These are phyloP conservation scores for Tetrapyrgos nigripes DNA, from an alignment of 1,284 basidiomycete genomes.

Conservation along the genomic window DNA sequence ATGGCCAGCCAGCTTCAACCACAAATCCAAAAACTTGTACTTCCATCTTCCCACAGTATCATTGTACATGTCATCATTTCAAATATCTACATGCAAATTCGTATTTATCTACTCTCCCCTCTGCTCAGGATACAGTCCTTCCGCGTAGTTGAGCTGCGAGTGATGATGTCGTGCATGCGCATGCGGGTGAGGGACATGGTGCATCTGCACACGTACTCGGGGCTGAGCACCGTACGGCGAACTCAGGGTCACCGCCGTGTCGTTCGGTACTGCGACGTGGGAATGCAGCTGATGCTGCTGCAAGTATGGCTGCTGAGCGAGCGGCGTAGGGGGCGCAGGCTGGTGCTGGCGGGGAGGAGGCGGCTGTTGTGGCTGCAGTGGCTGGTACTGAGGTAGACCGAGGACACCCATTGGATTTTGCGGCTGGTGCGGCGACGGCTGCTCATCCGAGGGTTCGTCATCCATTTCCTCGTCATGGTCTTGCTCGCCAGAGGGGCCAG, in stretches of 20 bases:
- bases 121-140: constrained; percentile 48
- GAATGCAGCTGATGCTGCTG: constrained; percentile 19
- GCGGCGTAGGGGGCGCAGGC: constrained; percentile 20
- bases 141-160: constrained; percentile 50
- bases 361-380: constrained; percentile 23
- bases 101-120: not conserved
- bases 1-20: constrained; percentile 5
- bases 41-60: not conserved
- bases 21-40: not conserved
- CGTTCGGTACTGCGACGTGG: constrained; percentile 34
- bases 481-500: constrained; percentile 32
- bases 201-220: constrained; percentile 52
- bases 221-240: constrained; percentile 59
- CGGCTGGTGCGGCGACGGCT: constrained; percentile 23
- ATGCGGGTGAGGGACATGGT: constrained; percentile 79
- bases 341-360: constrained; percentile 24
- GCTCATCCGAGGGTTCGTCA: constrained; percentile 20
- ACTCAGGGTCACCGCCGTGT: constrained; percentile 50
- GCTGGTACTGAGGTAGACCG: constrained; percentile 4
- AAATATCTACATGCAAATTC: too few species aligned
- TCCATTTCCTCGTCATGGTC: constrained; percentile 47
- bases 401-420: not conserved
- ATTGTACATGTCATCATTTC: not conserved
- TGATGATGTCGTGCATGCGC: constrained; percentile 74
- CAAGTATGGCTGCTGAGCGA: constrained; percentile 27